A percentile compares a stretch with the other conserved stretches of the same genome.
Conservation (phyloP, 2,329 filamentous ascomycete genomes). For the Camptophora hylomeconis region DNA sequence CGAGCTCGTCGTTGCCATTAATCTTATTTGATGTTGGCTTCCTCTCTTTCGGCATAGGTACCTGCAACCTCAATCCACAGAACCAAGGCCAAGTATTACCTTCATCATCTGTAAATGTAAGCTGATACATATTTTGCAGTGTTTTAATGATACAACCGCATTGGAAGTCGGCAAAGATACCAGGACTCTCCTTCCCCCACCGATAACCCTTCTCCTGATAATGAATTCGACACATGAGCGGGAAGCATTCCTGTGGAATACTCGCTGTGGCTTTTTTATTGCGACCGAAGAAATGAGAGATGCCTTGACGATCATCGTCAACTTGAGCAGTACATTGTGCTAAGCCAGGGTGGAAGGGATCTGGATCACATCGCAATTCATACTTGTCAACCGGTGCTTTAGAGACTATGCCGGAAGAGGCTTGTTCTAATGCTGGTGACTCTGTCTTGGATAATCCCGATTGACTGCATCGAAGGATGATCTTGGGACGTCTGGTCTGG, state of each 20-base stretch:
- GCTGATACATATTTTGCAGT: neutral
- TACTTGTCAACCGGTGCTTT: too few species aligned
- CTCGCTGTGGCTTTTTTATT: conserved; percentile 2
- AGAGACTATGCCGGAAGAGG: too few species aligned
- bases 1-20: too few species aligned
- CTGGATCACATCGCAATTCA: conserved; percentile 1
- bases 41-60: too few species aligned
- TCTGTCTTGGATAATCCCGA: too few species aligned
- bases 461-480: too few species aligned
- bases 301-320: conserved; percentile 2
- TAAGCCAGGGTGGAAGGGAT: neutral
- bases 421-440: too few species aligned
- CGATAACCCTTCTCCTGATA: conserved; percentile 2
- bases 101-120: conserved; percentile 1
- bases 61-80: conserved; percentile 2
- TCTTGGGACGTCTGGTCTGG: too few species aligned
- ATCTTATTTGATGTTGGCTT: too few species aligned
- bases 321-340: neutral
- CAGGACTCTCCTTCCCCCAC: neutral
- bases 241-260: conserved; percentile 2
- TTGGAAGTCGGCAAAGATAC: neutral
- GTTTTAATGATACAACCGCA: conserved; percentile 2
- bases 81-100: conserved; percentile 1
- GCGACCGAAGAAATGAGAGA: conserved; percentile 6
- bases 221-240: conserved; percentile 3